These are phyloP conservation scores for Chalciporus sphaerocephalus DNA, from an alignment of 768 basidiomycete genomes.

Conservation along the genomic window DNA sequence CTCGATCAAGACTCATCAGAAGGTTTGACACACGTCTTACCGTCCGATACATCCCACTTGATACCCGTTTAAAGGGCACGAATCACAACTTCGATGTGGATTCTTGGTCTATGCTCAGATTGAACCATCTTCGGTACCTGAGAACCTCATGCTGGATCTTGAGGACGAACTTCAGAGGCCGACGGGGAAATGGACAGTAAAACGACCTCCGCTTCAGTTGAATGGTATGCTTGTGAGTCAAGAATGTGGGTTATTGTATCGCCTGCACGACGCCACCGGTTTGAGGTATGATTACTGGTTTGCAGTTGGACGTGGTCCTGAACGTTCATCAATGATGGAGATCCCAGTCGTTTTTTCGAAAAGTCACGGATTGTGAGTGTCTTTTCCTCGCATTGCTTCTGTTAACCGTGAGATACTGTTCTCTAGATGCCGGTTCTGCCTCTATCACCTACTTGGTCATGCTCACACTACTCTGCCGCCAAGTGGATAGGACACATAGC, in stretches of 20 bases:
- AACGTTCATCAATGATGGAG: conserved; percentile 26
- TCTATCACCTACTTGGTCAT: conserved; percentile 62
- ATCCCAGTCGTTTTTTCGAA: conserved; percentile 64
- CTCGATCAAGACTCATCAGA: conserved; percentile 49
- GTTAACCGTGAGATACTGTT: not conserved
- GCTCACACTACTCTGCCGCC: conserved; percentile 65
- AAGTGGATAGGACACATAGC: conserved; percentile 70
- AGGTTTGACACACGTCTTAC: conserved; percentile 20
- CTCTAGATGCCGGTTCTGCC: conserved; percentile 67
- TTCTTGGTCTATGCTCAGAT: conserved; percentile 68
- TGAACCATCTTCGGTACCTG: conserved; percentile 48
- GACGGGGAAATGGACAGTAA: conserved; percentile 61
- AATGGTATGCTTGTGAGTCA: conserved; percentile 70
- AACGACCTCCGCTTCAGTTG: conserved; percentile 52
- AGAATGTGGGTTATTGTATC: conserved; percentile 74
- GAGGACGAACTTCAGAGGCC: conserved; percentile 73
- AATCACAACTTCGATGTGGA: conserved; percentile 49
- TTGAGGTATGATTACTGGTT: conserved; percentile 48
- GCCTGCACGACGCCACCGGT: conserved; percentile 62
- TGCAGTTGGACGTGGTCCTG: not conserved
- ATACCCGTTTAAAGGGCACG: conserved; percentile 38
- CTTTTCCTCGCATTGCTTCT: not conserved
- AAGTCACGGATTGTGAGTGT: conserved; percentile 60
- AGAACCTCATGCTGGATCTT: conserved; percentile 57
- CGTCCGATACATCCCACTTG: not conserved